Conservation (phyloP, 225 moss, liverwort and hornwort species). For the Anthoceros angustus region DNA sequence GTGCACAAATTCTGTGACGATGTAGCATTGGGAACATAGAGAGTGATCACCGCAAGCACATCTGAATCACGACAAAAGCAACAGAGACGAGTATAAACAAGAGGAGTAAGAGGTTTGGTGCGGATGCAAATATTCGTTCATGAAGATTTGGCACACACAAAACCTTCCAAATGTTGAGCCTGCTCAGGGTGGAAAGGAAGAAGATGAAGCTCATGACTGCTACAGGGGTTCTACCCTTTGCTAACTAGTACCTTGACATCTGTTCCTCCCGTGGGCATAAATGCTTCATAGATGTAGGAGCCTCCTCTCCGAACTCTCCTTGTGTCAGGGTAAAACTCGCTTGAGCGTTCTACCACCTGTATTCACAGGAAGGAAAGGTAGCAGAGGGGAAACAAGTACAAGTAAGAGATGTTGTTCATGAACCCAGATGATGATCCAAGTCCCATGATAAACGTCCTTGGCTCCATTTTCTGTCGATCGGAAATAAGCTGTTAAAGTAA, state of each 20-base stretch:
- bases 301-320: slow-evolving; percentile 86
- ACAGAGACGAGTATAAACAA: neutral
- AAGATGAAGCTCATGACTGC: neutral
- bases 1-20: slow-evolving; percentile 5
- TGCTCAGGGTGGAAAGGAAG: neutral
- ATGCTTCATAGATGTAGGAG: slow-evolving; percentile 96
- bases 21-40: slow-evolving; percentile 1
- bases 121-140: neutral
- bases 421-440: neutral
- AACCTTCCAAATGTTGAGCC: slow-evolving; percentile 4
- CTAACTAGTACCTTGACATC: slow-evolving; percentile 69
- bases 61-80: slow-evolving; percentile 3
- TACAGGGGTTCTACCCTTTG: neutral
- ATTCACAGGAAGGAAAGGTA: slow-evolving; percentile 7
- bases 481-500: neutral
- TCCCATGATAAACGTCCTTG: neutral
- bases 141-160: neutral
- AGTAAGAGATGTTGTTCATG: neutral
- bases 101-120: neutral
- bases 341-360: slow-evolving; percentile 94
- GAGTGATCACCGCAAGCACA: slow-evolving; percentile 1
- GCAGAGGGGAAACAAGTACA: neutral
- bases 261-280: slow-evolving; percentile 98
- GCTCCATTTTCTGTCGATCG: neutral
- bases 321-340: slow-evolving; percentile 87